phyloP scores from a whole-genome alignment of 2,329 filamentous ascomycete species.

The Alternaria infectoria region DNA sequence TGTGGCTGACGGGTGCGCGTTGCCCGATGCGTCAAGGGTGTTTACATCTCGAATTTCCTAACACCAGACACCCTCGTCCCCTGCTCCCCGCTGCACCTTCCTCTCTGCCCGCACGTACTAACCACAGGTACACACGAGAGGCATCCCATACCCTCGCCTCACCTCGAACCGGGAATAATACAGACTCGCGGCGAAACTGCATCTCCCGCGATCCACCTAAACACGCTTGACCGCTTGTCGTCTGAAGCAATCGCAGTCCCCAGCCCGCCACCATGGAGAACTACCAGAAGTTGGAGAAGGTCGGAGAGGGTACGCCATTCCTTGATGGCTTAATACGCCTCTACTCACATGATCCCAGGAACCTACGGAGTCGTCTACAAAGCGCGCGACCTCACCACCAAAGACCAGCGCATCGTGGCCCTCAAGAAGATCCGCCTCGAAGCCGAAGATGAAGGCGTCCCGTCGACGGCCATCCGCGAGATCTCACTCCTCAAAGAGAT shows the following conservation, averaged over 20 bases:
- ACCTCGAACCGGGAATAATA: not conserved
- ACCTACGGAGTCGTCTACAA: slow-evolving; percentile 97
- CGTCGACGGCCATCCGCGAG: slow-evolving; percentile 90
- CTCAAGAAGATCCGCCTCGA: slow-evolving; percentile 96
- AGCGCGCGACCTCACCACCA: slow-evolving; percentile 81
- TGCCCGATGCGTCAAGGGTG: slow-evolving; percentile 25
- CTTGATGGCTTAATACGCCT: not conserved
- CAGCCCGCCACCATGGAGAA: slow-evolving; percentile 73
- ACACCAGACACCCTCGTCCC: slow-evolving; percentile 20
- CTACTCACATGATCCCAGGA: slow-evolving; percentile 60
- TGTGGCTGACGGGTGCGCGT: slow-evolving; percentile 26
- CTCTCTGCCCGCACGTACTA: slow-evolving; percentile 27
- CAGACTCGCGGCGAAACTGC: slow-evolving; percentile 2
- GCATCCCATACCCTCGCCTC: not conserved
- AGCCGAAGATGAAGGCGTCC: slow-evolving; percentile 92
- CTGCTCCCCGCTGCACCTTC: slow-evolving; percentile 15
- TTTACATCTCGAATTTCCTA: slow-evolving; percentile 34
- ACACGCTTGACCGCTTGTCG: slow-evolving; percentile 29
- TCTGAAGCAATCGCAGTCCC: slow-evolving; percentile 20
- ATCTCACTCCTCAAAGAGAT: slow-evolving; percentile 95
- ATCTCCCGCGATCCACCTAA: not conserved
- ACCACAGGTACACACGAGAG: slow-evolving; percentile 28
- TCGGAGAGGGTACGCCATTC: slow-evolving; percentile 78
- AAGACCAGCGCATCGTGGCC: slow-evolving; percentile 80
- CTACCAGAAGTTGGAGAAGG: slow-evolving; percentile 96